A percentile compares a stretch with the other conserved stretches of the same genome.
phyloP scores from a whole-genome alignment of 2,329 filamentous ascomycete species.

The Aureobasidium sp. region DNA sequence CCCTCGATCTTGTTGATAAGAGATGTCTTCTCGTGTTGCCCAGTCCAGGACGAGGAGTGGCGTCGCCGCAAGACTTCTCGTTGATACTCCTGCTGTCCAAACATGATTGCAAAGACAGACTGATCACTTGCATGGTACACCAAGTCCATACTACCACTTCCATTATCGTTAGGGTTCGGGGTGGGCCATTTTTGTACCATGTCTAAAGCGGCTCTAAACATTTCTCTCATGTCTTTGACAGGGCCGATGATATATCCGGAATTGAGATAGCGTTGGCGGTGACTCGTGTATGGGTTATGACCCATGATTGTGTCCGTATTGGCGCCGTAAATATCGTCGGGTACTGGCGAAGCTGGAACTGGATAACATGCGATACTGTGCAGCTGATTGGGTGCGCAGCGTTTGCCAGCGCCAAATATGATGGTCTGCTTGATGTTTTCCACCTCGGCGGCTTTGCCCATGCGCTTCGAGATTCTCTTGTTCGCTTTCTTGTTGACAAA shows the following conservation, averaged over 20 bases:
- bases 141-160: constrained; percentile 21
- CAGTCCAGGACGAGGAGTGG: constrained; percentile 8
- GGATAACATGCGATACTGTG: constrained; percentile 45
- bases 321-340: constrained; percentile 42
- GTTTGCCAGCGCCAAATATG: constrained; percentile 50
- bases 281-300: constrained; percentile 25
- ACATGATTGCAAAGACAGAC: constrained; percentile 27
- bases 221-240: constrained; percentile 22
- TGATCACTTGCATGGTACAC: constrained; percentile 32
- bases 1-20: neutral
- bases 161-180: constrained; percentile 19
- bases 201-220: constrained; percentile 36
- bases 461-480: constrained; percentile 37
- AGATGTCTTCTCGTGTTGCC: neutral
- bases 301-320: constrained; percentile 43
- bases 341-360: constrained; percentile 46
- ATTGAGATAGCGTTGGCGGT: constrained; percentile 43
- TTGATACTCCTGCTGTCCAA: constrained; percentile 27
- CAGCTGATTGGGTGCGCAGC: constrained; percentile 39
- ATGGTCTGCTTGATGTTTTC: constrained; percentile 46
- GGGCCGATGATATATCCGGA: constrained; percentile 42
- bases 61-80: constrained; percentile 23
- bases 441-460: constrained; percentile 17
- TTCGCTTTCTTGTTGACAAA: constrained; percentile 39
- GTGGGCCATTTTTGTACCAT: constrained; percentile 21